A percentile compares a stretch with the other conserved stretches of the same genome.
phyloP scores from a whole-genome alignment of 2,329 filamentous ascomycete genomes.

The Thielaviopsis populi region DNA sequence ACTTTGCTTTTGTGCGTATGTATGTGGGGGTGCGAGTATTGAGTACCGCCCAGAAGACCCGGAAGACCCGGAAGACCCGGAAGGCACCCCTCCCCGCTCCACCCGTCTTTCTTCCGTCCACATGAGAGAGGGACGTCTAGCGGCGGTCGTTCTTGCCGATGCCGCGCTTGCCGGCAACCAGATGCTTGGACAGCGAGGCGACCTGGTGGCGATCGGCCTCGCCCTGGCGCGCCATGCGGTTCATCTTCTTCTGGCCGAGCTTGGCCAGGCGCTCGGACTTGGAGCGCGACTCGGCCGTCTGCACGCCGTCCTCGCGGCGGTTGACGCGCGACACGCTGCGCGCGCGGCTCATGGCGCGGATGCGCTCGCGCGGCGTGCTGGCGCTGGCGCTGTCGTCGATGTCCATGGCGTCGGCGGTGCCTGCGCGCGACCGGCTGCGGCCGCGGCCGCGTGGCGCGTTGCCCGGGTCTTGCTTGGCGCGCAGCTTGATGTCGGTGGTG shows the following conservation, averaged over 20 bases:
- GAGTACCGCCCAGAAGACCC: too few relatives aligned
- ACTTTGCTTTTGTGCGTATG: neutral
- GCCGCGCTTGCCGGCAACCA: slow-evolving; percentile 85
- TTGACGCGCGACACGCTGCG: slow-evolving; percentile 39
- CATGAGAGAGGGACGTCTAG: slow-evolving; percentile 28
- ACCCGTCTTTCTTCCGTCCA: too few relatives aligned
- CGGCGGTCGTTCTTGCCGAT: slow-evolving; percentile 75
- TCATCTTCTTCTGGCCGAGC: slow-evolving; percentile 95
- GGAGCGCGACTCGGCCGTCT: slow-evolving; percentile 46
- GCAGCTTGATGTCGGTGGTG: slow-evolving; percentile 55
- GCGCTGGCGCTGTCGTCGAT: slow-evolving; percentile 32
- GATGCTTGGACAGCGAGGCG: slow-evolving; percentile 71
- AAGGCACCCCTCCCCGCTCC: too few relatives aligned
- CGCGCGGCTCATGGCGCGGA: slow-evolving; percentile 53
- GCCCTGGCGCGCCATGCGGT: slow-evolving; percentile 91
- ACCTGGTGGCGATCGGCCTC: slow-evolving; percentile 86
- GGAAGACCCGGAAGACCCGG: too few relatives aligned
- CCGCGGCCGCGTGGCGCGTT: slow-evolving; percentile 58
- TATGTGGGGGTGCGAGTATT: neutral
- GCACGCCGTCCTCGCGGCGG: slow-evolving; percentile 63
- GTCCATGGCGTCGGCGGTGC: slow-evolving; percentile 61
- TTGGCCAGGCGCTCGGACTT: slow-evolving; percentile 82
- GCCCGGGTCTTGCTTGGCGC: slow-evolving; percentile 47
- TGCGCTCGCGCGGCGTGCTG: slow-evolving; percentile 38
- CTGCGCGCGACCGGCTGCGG: slow-evolving; percentile 44